Conservation (phyloP, 2,329 filamentous ascomycete species). For the Ilyonectria sp. region DNA sequence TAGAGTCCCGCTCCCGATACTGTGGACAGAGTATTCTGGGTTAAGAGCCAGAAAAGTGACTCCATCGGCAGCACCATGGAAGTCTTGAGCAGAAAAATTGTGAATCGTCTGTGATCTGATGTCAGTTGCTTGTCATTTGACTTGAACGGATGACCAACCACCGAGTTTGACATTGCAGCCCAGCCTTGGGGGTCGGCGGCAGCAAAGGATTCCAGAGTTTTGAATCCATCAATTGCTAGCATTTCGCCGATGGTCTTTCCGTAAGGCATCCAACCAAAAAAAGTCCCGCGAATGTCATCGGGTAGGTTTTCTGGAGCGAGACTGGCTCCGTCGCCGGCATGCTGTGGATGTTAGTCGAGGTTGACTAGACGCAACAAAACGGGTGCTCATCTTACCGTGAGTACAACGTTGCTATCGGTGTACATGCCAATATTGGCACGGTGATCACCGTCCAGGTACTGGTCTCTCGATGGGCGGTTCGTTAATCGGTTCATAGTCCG, state of each 20-base stretch:
- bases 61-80: slow-evolving; percentile 38
- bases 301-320: slow-evolving; percentile 6
- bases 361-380: neutral
- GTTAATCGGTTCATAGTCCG: neutral
- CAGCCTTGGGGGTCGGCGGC: slow-evolving; percentile 43
- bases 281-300: neutral
- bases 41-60: slow-evolving; percentile 45
- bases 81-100: slow-evolving; percentile 41
- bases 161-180: slow-evolving; percentile 40
- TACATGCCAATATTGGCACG: slow-evolving; percentile 19
- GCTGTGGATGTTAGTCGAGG: slow-evolving; percentile 18
- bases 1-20: neutral
- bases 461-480: slow-evolving; percentile 5
- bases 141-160: slow-evolving; percentile 37
- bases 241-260: slow-evolving; percentile 31
- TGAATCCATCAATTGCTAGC: slow-evolving; percentile 42
- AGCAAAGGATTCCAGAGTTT: slow-evolving; percentile 41
- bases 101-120: slow-evolving; percentile 45
- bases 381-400: neutral
- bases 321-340: neutral
- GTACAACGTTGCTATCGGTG: slow-evolving; percentile 7
- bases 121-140: neutral
- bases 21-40: slow-evolving; percentile 45
- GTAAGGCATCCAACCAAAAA: slow-evolving; percentile 32
- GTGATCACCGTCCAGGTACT: neutral